Base-by-base conservation (phyloP, 2,329 filamentous ascomycete genomes). In the Penicillium sp. region DNA sequence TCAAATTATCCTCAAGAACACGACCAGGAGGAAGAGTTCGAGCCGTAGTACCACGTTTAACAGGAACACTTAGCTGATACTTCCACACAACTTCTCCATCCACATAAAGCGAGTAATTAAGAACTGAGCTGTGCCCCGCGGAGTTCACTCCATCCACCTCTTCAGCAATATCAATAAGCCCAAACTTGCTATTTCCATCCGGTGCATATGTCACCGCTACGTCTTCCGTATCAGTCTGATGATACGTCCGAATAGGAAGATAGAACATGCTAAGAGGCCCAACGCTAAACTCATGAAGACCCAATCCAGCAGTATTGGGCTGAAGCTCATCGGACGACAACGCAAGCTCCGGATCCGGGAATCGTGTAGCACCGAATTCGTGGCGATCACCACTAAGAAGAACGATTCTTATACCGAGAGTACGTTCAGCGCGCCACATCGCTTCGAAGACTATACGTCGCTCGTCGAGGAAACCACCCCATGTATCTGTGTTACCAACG, bases 181-280 rank as follows among this genome's bases (percentile, higher is more conserved):
- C 91, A 73, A 96, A 93, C 72, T 97, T 97, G 59, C 87, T 92
- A 67, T 91, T 92, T 1, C 93, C 93, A 55, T 88, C 84, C 2
- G 93, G 89, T 44, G 83, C 83, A 78, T 83, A 96, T 85, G 93
- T 90, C 60, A 97, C 81, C 69, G 87, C 82, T 11, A 96, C 84
- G 74, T 97, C 94, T 64, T 92, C 86, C 1, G 87, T 82, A 62
- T 95, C 91, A 1, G 82, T 84, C 73, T 97, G 91, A 62, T 80
- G 81, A 73, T 97, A 99, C 0, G 91, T 93, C 2, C 88, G 82
- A 23, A 93, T 77, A 0, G 94, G 94, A 4, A 94, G 83, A 64
- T 94, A 96, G 70, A 99, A 99, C 81, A 97, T 96, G 70, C 87
- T 95, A 49, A 99, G 72, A 0, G 94, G 94, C 52, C 90, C 94